Percentiles rank a stretch among this genome's conserved stretches.
Evolutionary conservation across 2,329 filamentous ascomycete genomes (phyloP).

Genomic region (Aspergillus arachidicola): DNA sequence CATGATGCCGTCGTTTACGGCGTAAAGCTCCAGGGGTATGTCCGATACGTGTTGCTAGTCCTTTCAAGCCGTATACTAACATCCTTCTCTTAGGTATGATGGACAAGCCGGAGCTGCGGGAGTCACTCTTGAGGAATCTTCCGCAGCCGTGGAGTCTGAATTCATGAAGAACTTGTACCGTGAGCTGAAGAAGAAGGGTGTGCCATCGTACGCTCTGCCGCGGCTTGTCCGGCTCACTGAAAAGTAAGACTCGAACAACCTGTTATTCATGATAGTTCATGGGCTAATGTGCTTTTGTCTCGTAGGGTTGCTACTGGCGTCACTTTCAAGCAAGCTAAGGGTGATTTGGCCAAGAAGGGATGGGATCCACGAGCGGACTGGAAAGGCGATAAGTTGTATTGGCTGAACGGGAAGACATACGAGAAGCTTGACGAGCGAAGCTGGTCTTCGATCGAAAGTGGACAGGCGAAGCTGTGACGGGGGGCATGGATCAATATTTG

Average conservation of each 20-base stretch:
- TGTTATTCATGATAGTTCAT: no score
- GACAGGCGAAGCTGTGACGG: constrained; percentile 46
- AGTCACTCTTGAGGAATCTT: constrained; percentile 44
- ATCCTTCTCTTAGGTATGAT: constrained; percentile 42
- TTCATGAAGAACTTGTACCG: constrained; percentile 44
- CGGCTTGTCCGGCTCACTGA: constrained; percentile 50
- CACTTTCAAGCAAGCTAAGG: constrained; percentile 56
- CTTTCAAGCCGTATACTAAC: not conserved
- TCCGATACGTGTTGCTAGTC: not conserved
- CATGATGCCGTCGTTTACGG: constrained; percentile 51
- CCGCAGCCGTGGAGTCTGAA: constrained; percentile 28
- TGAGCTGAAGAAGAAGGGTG: constrained; percentile 46
- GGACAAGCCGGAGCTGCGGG: constrained; percentile 52
- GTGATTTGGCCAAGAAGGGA: constrained; percentile 44
- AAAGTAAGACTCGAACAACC: constrained; percentile 37
- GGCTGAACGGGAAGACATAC: constrained; percentile 47
- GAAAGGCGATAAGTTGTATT: constrained; percentile 45
- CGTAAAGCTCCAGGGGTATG: constrained; percentile 44
- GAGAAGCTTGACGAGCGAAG: constrained; percentile 39
- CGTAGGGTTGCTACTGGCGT: constrained; percentile 48
- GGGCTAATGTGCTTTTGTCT: constrained; percentile 10
- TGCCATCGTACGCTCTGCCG: constrained; percentile 51
- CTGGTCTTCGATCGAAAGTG: constrained; percentile 47
- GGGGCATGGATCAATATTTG: not conserved
- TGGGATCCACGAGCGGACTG: constrained; percentile 41